These are phyloP conservation scores for Paraphoma sp. DNA, from an alignment of 2,329 filamentous ascomycete species.

Conservation along the genomic window DNA sequence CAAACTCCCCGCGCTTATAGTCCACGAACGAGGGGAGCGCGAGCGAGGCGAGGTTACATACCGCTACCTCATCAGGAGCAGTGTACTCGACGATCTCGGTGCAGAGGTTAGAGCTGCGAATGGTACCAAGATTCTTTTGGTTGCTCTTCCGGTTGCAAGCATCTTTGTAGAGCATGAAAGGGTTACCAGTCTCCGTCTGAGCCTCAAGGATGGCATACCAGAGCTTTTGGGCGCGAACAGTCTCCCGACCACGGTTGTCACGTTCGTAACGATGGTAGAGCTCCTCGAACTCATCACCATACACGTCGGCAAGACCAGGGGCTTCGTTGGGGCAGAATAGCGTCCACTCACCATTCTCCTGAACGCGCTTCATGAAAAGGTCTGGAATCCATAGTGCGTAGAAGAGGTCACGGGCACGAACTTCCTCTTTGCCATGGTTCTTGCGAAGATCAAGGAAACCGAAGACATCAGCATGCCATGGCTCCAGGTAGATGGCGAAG, in stretches of 20 bases:
- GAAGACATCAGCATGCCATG: slow-evolving; percentile 98
- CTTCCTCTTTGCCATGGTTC: slow-evolving; percentile 99
- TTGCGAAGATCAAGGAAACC: slow-evolving; percentile 97
- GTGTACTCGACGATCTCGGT: slow-evolving; percentile 99
- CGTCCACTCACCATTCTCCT: slow-evolving; percentile 96
- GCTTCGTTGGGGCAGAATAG: slow-evolving; percentile 98
- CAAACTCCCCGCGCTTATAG: slow-evolving; percentile 81
- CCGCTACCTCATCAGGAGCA: slow-evolving; percentile 95
- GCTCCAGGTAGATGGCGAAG: slow-evolving; percentile 98
- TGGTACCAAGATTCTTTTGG: slow-evolving; percentile 99
- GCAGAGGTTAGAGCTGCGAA: slow-evolving; percentile 98
- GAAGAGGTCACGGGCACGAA: slow-evolving; percentile 96
- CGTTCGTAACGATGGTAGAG: slow-evolving; percentile 90
- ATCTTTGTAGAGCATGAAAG: slow-evolving; percentile 99
- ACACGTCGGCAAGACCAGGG: slow-evolving; percentile 92
- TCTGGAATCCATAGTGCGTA: slow-evolving; percentile 98
- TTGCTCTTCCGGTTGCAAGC: slow-evolving; percentile 99
- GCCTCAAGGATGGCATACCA: slow-evolving; percentile 99
- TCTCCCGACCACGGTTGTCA: slow-evolving; percentile 86
- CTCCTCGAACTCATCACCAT: slow-evolving; percentile 95
- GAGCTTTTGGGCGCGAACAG: slow-evolving; percentile 96
- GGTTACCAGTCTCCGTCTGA: slow-evolving; percentile 98
- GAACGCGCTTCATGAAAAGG: slow-evolving; percentile 99
- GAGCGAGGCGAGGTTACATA: slow-evolving; percentile 96
- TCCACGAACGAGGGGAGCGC: slow-evolving; percentile 92